phyloP scores from a whole-genome alignment of 2,329 filamentous ascomycete genomes.

The Microdochium paspali region DNA sequence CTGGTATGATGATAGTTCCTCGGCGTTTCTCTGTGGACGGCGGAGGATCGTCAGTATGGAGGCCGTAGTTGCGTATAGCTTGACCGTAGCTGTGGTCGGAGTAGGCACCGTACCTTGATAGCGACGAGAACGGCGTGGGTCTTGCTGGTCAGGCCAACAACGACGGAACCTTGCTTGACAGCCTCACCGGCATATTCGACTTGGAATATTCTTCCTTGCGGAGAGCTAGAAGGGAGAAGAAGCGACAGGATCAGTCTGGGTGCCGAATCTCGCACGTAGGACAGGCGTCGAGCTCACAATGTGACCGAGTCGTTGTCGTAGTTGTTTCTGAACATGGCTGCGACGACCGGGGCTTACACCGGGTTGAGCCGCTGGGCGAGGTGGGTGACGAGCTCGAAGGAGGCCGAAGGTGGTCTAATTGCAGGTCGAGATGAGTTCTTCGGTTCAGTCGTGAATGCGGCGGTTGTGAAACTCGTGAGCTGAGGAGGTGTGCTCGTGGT shows the following conservation, averaged over 20 bases:
- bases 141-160: constrained; percentile 95
- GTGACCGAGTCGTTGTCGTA: constrained; percentile 99
- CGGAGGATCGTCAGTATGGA: constrained; percentile 6
- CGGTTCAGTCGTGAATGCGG: background rate
- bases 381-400: background rate
- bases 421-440: background rate
- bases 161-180: constrained; percentile 97
- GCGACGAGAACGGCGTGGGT: constrained; percentile 94
- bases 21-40: constrained; percentile 72
- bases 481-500: constrained; percentile 2
- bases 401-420: background rate
- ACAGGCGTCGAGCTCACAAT: constrained; percentile 57
- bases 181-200: constrained; percentile 98
- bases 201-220: constrained; percentile 98
- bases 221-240: constrained; percentile 56
- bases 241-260: constrained; percentile 7
- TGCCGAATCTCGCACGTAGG: constrained; percentile 1
- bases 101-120: constrained; percentile 62
- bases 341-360: constrained; percentile 1
- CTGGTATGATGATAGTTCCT: constrained; percentile 99
- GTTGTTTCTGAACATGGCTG: constrained; percentile 96
- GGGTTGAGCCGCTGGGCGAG: constrained; percentile 4
- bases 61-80: too few relatives aligned
- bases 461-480: background rate
- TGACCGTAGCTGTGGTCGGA: too few relatives aligned